phyloP scores from a whole-genome alignment of 805 yeast genomes.

The Lipomyces starkeyi region DNA sequence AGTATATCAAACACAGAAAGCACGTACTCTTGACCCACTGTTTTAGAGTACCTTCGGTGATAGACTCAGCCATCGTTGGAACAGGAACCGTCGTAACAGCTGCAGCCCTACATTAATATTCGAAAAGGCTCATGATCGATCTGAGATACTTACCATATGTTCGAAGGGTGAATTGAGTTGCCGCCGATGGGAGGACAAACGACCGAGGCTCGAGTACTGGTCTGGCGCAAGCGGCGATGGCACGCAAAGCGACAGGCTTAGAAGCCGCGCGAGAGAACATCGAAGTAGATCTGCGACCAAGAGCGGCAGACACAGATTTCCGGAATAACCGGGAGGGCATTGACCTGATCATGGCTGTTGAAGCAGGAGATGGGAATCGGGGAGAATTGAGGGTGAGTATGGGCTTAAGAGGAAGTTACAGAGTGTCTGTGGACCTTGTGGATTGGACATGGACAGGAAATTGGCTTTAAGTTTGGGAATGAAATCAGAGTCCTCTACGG shows the following conservation, averaged over 20 bases:
- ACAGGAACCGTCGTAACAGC: constrained; percentile 68
- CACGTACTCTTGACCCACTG: constrained; percentile 51
- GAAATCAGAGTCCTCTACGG: no score
- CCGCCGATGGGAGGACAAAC: constrained; percentile 36
- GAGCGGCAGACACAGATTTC: constrained; percentile 14
- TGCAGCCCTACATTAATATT: constrained; percentile 7
- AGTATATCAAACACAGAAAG: no score
- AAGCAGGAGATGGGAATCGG: constrained; percentile 3
- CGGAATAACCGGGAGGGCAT: constrained; percentile 9
- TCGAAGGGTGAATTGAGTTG: constrained; percentile 23
- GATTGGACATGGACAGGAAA: no score
- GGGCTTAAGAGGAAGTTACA: background rate
- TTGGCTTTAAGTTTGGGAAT: no score
- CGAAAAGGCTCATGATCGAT: background rate
- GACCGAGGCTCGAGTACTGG: constrained; percentile 12
- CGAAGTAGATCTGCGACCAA: constrained; percentile 21
- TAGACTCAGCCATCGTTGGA: constrained; percentile 98
- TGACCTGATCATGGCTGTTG: constrained; percentile 23
- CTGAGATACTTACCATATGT: constrained; percentile 23
- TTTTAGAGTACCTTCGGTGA: constrained; percentile 93
- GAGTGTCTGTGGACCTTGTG: background rate
- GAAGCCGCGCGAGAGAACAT: constrained; percentile 4
- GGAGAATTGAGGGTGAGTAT: background rate
- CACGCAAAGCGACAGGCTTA: constrained; percentile 3
- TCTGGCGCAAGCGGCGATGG: constrained; percentile 8